Evolutionary conservation across 1,284 basidiomycete species (phyloP), one percentile per base, ranked within the genome.

Genomic region (Microbotryum intermedium): DNA sequence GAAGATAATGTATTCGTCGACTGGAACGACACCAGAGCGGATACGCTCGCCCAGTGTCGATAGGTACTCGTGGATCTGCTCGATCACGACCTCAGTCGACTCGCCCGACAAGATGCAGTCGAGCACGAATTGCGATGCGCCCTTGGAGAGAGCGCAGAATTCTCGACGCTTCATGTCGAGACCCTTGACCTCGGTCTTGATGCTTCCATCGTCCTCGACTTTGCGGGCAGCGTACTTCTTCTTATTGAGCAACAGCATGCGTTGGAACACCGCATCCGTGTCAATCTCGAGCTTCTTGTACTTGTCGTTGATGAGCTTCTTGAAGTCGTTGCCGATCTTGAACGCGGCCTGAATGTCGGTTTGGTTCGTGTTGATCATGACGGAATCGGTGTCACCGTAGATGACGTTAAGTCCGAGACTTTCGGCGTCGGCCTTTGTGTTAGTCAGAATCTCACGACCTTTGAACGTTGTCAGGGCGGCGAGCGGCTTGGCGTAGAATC

Each of bases 211-310:
- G 1, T 81, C 81, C 70, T 90, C 89, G 45, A 94, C 84, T 76
- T 97, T 95, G 73, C 97, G 80, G 0, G 95, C 95, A 0, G 95
- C 95, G 70, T 99, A 99, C 77, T 98, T 98, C 79, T 98, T 99
- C 83, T 98, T 99, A 73, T 98, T 94, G 55, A 99, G 77, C 21
- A 99, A 81, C 1, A 99, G 77, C 65, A 99, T 81, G 3, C 95
- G 84, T 72, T 94, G 84, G 77, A 98, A 99, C 28, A 97, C 84
- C 8, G 88, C 86, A 70, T 99, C 95, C 34, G 97, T 82, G 73
- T 98, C 95, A 64, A 98, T 99, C 74, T 99, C 95, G 46, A 99
- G 84, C 51, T 97, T 81, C 70, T 84, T 87, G 77, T 97, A 98
- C 28, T 87, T 83, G 66, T 98, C 90, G 73, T 99, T 99, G 71